These are phyloP conservation scores for Neospora caninum DNA, from an alignment of 169 alveolate species.

Conservation along the genomic window DNA sequence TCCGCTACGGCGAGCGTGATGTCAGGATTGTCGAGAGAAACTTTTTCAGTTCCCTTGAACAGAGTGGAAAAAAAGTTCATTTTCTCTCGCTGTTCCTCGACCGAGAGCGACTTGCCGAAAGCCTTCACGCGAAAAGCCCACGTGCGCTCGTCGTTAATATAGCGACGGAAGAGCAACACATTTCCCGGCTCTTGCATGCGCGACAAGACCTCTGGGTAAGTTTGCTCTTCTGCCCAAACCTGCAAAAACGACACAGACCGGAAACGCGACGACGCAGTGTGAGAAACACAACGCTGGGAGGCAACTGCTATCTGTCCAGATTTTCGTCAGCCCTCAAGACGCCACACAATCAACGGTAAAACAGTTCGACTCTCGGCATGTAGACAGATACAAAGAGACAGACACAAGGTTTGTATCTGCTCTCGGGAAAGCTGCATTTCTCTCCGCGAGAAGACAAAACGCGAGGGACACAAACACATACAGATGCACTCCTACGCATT, in stretches of 20 bases:
- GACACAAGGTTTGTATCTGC: too few relatives aligned
- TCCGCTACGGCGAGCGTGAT: conserved; percentile 47
- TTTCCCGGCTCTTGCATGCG: neutral
- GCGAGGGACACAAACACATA: too few relatives aligned
- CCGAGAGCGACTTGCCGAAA: conserved; percentile 40
- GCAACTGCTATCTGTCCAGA: neutral
- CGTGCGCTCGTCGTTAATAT: conserved; percentile 27
- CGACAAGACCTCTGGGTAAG: conserved; percentile 23
- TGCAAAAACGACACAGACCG: neutral
- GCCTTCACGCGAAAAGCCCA: conserved; percentile 62
- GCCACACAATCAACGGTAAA: too few relatives aligned
- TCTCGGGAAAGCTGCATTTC: too few relatives aligned
- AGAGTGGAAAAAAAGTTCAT: conserved; percentile 43
- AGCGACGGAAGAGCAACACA: neutral
- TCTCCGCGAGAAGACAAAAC: too few relatives aligned
- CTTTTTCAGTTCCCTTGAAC: conserved; percentile 23
- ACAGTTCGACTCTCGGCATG: too few relatives aligned
- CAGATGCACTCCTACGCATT: too few relatives aligned
- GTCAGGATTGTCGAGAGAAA: conserved; percentile 6
- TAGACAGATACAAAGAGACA: too few relatives aligned
- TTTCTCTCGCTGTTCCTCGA: conserved; percentile 5
- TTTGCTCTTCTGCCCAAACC: conserved; percentile 66
- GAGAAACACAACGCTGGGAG: neutral
- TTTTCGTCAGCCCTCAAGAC: too few relatives aligned
- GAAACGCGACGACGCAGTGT: neutral